Conservation (phyloP, 2,329 filamentous ascomycete genomes). For the Meredithiella fracta region DNA sequence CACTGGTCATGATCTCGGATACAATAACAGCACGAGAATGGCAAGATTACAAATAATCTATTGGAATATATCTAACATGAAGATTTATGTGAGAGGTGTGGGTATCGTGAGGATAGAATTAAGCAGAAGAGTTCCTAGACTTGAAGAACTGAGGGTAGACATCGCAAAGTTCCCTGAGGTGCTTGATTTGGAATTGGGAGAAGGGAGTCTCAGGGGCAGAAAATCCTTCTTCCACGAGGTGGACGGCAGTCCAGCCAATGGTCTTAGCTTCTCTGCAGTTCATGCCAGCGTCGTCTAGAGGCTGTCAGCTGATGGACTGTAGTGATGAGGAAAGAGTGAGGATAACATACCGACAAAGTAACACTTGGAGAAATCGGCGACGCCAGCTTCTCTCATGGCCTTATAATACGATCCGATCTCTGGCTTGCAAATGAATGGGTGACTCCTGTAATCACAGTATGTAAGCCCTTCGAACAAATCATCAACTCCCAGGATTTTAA, state of each 20-base stretch:
- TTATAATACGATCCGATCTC: constrained; percentile 68
- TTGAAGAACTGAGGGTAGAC: constrained; percentile 82
- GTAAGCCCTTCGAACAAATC: constrained; percentile 91
- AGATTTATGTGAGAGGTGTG: not conserved
- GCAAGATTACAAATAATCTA: not conserved
- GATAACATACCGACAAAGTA: constrained; percentile 78
- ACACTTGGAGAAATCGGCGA: constrained; percentile 51
- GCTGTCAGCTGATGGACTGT: not conserved
- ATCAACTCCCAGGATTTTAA: constrained; percentile 64
- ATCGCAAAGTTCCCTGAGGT: constrained; percentile 56
- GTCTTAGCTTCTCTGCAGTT: constrained; percentile 66
- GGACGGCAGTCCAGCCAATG: constrained; percentile 72
- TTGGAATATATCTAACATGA: too few relatives aligned
- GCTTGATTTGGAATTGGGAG: constrained; percentile 57
- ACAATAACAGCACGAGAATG: constrained; percentile 1
- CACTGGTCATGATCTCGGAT: not conserved
- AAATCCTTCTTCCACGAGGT: constrained; percentile 66
- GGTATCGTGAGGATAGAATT: not conserved
- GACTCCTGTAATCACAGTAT: constrained; percentile 70
- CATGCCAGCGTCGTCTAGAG: constrained; percentile 62
- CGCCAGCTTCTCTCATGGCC: constrained; percentile 71
- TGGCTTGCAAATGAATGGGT: constrained; percentile 75
- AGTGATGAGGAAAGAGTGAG: constrained; percentile 1
- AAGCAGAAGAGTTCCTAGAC: constrained; percentile 17
- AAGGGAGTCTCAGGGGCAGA: constrained; percentile 45